Evolutionary conservation across 208 protist species (phyloP).

Genomic region (Lotmaria passim): DNA sequence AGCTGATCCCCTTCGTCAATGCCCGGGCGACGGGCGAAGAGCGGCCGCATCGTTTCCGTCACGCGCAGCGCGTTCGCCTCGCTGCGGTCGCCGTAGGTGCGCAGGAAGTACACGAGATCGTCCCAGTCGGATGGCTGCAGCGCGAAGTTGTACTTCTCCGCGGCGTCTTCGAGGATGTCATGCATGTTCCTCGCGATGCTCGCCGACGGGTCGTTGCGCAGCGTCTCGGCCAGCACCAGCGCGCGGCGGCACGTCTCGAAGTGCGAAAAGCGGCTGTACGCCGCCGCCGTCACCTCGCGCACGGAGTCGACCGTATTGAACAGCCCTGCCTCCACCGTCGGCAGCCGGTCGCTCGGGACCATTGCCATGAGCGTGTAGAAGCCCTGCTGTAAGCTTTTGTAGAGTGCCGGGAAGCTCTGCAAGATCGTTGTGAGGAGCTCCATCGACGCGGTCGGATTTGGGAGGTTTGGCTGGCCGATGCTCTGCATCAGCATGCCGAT

Average conservation of each 20-base stretch:
- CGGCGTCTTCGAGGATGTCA: conserved; percentile 39
- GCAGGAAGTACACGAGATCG: conserved; percentile 82
- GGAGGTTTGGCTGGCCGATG: conserved; percentile 65
- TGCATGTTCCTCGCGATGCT: conserved; percentile 53
- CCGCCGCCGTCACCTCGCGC: conserved; percentile 72
- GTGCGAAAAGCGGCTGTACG: conserved; percentile 75
- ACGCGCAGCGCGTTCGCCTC: conserved; percentile 65
- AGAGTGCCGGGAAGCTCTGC: conserved; percentile 80
- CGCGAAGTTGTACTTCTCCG: conserved; percentile 45
- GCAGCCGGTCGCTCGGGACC: conserved; percentile 62
- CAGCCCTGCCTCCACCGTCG: conserved; percentile 63
- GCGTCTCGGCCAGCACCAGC: conserved; percentile 74
- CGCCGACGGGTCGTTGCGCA: conserved; percentile 39
- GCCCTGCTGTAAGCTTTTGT: conserved; percentile 87
- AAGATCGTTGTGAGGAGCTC: conserved; percentile 76
- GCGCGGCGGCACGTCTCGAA: conserved; percentile 81
- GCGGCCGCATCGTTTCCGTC: conserved; percentile 55
- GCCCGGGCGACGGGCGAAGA: conserved; percentile 56
- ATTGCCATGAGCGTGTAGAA: conserved; percentile 80
- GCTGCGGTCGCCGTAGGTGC: conserved; percentile 61
- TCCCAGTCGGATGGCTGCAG: conserved; percentile 77
- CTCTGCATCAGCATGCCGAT: conserved; percentile 86
- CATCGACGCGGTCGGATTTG: conserved; percentile 68
- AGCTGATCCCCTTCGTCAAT: conserved; percentile 62
- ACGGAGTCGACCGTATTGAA: conserved; percentile 77